Base-by-base conservation (phyloP, 176 grass and related monocot genomes). In the Bonia amplexicaulis region DNA sequence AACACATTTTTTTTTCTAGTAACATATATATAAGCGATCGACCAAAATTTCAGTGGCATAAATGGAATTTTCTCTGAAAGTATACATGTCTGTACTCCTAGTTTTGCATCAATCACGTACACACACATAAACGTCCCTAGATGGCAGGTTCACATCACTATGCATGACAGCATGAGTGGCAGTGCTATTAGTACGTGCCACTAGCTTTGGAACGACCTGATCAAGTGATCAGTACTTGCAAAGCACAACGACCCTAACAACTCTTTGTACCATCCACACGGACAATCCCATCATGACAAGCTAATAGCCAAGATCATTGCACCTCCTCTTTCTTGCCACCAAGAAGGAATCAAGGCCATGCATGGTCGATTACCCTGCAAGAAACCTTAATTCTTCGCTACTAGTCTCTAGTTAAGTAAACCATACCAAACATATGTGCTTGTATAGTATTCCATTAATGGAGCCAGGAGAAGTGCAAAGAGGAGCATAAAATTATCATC, bases 401-500 rank as follows among this genome's bases (percentile, higher is more conserved):
- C 45, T 63, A 37, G 14, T 48, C 17, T 40, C 31, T 47, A 7
- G 52, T 20, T 20, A 54, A 54, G 8, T 55, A 54, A 54, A 63
- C 58, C 66, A 66, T 61, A 69, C 77, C 70, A 85, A 89, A 81
- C 82, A 76, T 59, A 59, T 74, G 77, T 27, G 15, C 26, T 66
- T 68, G 80, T 47, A 22, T 61, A 39, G 39, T 58, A 55, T 71
- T 77, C 65, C 69, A 73, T 90, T 78, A 58, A 82, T 86, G 65
- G 45, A 86, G 66, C 40, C 22, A 82, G 58, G 48, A 59, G 39
- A 62, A 48, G 59, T 64, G 22, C 13, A 78, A 77, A n/a, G 39
- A 44, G 25, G 84, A 74, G 61, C 89, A 90, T 87, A 87, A 90
- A 87, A 90, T 90, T 90, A 80, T 87, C 80, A 87, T 79, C 29